Conservation (phyloP, 345 rosid species). For the Salix caprea region DNA sequence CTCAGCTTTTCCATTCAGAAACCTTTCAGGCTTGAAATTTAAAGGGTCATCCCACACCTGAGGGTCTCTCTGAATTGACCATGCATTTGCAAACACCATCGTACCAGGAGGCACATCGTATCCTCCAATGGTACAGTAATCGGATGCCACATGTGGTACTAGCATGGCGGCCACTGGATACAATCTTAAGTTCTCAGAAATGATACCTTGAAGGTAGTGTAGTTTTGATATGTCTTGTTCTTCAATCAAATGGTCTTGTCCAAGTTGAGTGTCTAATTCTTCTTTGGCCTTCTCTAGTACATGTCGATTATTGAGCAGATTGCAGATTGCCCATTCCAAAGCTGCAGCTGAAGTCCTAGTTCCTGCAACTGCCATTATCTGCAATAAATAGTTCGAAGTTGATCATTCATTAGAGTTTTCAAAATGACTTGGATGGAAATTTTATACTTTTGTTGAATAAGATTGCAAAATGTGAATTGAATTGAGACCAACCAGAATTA, state of each 20-base stretch:
- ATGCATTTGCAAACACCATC: constrained; percentile 13
- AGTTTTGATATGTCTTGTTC: constrained; percentile 13
- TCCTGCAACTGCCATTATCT: constrained; percentile 12
- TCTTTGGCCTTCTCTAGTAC: background rate
- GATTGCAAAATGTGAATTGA: background rate
- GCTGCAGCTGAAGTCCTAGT: constrained; percentile 8
- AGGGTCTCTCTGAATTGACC: constrained; percentile 23
- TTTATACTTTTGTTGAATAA: background rate
- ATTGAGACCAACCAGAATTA: constrained; percentile 6
- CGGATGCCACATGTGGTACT: constrained; percentile 10
- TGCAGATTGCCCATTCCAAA: constrained; percentile 15
- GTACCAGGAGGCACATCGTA: constrained; percentile 11
- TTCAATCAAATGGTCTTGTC: constrained; percentile 1
- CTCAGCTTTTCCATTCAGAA: background rate
- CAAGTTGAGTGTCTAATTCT: constrained; percentile 18
- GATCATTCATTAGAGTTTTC: background rate
- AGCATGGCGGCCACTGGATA: constrained; percentile 15
- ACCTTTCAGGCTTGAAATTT: constrained; percentile 15
- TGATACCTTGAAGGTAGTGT: constrained; percentile 12
- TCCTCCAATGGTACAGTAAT: constrained; percentile 13
- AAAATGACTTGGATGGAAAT: background rate
- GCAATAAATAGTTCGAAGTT: background rate
- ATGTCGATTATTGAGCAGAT: constrained; percentile 15
- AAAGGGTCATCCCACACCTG: constrained; percentile 13
- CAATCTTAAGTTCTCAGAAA: constrained; percentile 8